These are phyloP conservation scores for Yarrowia hollandica DNA, from an alignment of 805 yeast species.

Conservation along the genomic window DNA sequence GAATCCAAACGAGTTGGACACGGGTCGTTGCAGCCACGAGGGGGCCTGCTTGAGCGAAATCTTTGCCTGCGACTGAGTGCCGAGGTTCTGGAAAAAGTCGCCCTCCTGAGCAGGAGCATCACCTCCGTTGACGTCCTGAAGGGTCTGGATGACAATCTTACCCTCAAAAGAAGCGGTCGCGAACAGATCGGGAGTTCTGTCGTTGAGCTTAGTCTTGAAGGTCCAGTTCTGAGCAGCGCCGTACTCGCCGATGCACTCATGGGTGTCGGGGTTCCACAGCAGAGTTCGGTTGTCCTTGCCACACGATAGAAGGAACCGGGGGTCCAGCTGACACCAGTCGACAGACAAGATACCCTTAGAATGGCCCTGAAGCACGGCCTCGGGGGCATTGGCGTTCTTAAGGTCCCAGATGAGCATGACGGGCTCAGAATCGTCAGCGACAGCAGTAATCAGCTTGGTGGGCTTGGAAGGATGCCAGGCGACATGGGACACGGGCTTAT, in stretches of 20 bases:
- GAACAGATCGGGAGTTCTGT: slow-evolving; percentile 81
- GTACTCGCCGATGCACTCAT: slow-evolving; percentile 74
- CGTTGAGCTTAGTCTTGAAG: slow-evolving; percentile 85
- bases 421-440: slow-evolving; percentile 77
- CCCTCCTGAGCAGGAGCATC: slow-evolving; percentile 55
- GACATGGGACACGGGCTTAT: slow-evolving; percentile 72
- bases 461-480: slow-evolving; percentile 94
- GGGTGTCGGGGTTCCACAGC: slow-evolving; percentile 86
- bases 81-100: slow-evolving; percentile 77
- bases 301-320: slow-evolving; percentile 75
- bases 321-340: slow-evolving; percentile 91
- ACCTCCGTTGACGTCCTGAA: slow-evolving; percentile 67
- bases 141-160: slow-evolving; percentile 72
- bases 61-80: slow-evolving; percentile 43
- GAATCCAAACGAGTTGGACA: slow-evolving; percentile 81
- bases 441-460: slow-evolving; percentile 84
- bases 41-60: slow-evolving; percentile 84
- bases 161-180: slow-evolving; percentile 70
- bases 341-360: slow-evolving; percentile 82
- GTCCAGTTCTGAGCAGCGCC: slow-evolving; percentile 95
- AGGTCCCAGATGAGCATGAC: slow-evolving; percentile 89
- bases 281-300: slow-evolving; percentile 88
- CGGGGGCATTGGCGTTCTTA: slow-evolving; percentile 91
- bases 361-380: slow-evolving; percentile 72
- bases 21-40: slow-evolving; percentile 75